Conservation (phyloP, 176 grass and related monocot genomes). For the Aechmea fasciata region DNA sequence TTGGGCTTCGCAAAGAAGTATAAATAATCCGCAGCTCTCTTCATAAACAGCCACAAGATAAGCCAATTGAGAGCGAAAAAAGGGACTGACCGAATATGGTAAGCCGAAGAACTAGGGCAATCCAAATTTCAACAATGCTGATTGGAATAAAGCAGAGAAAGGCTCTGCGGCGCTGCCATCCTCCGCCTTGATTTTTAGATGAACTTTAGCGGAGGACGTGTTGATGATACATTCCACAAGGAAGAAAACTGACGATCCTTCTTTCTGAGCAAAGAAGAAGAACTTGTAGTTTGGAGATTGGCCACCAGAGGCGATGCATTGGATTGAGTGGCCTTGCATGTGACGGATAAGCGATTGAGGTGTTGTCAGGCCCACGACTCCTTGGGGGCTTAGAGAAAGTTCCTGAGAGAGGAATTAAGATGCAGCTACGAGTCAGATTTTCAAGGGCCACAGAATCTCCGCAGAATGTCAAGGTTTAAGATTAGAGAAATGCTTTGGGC, state of each 20-base stretch:
- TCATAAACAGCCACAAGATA: not conserved
- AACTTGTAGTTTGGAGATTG: constrained; percentile 96
- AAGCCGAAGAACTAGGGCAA: not conserved
- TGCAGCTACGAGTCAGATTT: not conserved
- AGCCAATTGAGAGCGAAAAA: not conserved
- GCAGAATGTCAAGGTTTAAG: too few relatives aligned
- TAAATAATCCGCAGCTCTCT: not conserved
- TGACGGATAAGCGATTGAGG: constrained; percentile 84
- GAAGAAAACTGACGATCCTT: constrained; percentile 55
- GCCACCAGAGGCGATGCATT: constrained; percentile 95
- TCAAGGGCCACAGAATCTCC: too few relatives aligned
- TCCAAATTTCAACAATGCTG: constrained; percentile 75
- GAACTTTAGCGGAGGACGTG: constrained; percentile 72
- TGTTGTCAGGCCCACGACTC: constrained; percentile 57
- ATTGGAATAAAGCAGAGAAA: constrained; percentile 65
- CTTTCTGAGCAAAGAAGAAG: constrained; percentile 94
- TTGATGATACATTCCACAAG: constrained; percentile 93
- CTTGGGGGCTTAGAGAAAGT: constrained; percentile 64
- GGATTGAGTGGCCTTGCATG: constrained; percentile 78
- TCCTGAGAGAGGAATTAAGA: constrained; percentile 36
- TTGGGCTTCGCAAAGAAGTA: too few relatives aligned
- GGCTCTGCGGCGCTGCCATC: constrained; percentile 46
- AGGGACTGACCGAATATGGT: not conserved
- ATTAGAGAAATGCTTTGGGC: too few relatives aligned
- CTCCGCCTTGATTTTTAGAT: constrained; percentile 93